These are phyloP conservation scores for Crassisporium funariophilum DNA, from an alignment of 768 basidiomycete genomes.

Conservation along the genomic window DNA sequence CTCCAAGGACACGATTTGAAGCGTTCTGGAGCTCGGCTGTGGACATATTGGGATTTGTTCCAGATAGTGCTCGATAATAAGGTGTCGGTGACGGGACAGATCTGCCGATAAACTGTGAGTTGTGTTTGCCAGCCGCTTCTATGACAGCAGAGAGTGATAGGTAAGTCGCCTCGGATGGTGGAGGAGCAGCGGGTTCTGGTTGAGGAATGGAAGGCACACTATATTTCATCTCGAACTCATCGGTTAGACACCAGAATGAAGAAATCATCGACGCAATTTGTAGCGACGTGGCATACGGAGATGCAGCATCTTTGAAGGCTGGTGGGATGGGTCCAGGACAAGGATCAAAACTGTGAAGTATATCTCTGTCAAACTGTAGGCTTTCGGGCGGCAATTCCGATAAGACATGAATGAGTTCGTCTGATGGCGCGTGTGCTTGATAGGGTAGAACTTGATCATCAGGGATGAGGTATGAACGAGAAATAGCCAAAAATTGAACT, in stretches of 20 bases:
- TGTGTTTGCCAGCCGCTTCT: constrained; percentile 46
- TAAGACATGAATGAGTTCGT: constrained; percentile 53
- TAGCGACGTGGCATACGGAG: constrained; percentile 69
- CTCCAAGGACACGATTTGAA: constrained; percentile 23
- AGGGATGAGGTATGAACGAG: constrained; percentile 45
- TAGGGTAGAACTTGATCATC: constrained; percentile 74
- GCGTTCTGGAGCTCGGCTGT: constrained; percentile 24
- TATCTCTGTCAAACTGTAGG: constrained; percentile 43
- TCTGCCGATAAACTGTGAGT: constrained; percentile 17
- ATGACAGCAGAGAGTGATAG: constrained; percentile 43
- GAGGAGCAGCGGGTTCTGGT: constrained; percentile 16
- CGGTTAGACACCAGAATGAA: constrained; percentile 70
- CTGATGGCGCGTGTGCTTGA: constrained; percentile 62
- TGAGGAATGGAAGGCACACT: constrained; percentile 33
- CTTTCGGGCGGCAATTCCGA: constrained; percentile 43
- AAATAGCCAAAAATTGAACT: constrained; percentile 65
- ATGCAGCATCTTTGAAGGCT: constrained; percentile 53
- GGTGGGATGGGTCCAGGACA: constrained; percentile 32
- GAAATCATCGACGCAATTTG: constrained; percentile 69
- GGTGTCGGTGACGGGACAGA: constrained; percentile 2
- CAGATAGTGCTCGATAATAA: constrained; percentile 20
- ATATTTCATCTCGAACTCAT: constrained; percentile 69
- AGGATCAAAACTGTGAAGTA: constrained; percentile 55
- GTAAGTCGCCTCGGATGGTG: constrained; percentile 23
- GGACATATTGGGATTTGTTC: constrained; percentile 20